Conservation (phyloP, 163 green algal species). For the Volvox carteri region DNA sequence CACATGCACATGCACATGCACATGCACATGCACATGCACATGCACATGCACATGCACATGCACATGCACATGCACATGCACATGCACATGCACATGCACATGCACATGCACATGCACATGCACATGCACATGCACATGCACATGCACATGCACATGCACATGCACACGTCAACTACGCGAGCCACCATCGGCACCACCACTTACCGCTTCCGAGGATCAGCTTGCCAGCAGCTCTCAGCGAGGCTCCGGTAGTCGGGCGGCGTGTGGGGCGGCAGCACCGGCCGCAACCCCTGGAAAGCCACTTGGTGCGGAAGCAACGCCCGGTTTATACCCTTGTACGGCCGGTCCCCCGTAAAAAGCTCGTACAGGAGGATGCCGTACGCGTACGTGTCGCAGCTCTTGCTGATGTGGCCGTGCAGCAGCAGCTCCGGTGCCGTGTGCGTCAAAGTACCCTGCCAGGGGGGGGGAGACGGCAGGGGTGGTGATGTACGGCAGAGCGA, state of each 20-base stretch:
- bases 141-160: background rate
- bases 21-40: too few species aligned
- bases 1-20: too few species aligned
- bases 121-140: too few species aligned
- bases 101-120: too few species aligned
- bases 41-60: too few species aligned
- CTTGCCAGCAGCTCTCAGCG: background rate
- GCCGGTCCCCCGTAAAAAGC: slow-evolving; percentile 35
- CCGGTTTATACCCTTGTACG: background rate
- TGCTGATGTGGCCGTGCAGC: slow-evolving; percentile 51
- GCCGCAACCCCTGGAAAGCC: background rate
- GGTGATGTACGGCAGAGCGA: too few species aligned
- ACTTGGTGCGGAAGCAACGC: slow-evolving; percentile 40
- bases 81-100: too few species aligned
- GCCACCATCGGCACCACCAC: background rate
- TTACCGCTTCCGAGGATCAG: background rate
- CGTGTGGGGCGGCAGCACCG: background rate
- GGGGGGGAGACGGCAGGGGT: too few species aligned
- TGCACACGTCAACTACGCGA: background rate
- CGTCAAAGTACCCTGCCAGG: slow-evolving; percentile 17
- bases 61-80: too few species aligned
- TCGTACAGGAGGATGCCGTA: slow-evolving; percentile 68
- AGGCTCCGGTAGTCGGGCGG: background rate
- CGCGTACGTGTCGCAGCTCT: slow-evolving; percentile 53
- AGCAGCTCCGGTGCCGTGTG: slow-evolving; percentile 51